Conservation (phyloP, 257 asterid species). For the Solanum virginianum region DNA sequence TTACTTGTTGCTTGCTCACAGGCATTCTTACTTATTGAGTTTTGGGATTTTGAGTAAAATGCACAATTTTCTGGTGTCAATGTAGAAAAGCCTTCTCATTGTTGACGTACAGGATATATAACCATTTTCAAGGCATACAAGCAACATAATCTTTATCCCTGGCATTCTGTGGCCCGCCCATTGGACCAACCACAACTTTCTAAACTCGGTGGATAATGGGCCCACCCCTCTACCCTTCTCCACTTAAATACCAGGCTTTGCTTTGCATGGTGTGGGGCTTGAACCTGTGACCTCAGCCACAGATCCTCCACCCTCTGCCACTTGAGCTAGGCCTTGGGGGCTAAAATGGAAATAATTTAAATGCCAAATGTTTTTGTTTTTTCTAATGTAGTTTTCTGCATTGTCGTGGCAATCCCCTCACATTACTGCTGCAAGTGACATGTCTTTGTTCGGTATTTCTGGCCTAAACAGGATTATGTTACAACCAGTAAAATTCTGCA, state of each 20-base stretch:
- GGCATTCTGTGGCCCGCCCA: no score
- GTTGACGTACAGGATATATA: not conserved
- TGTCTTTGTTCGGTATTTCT: not conserved
- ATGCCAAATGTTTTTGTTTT: not conserved
- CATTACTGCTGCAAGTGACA: not conserved
- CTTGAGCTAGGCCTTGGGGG: no score
- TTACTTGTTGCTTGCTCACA: not conserved
- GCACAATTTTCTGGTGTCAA: not conserved
- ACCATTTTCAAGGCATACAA: not conserved
- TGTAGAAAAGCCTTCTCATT: not conserved
- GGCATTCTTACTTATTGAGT: not conserved
- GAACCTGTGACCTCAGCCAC: no score
- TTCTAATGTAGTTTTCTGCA: not conserved
- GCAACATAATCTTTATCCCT: not conserved
- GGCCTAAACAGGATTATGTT: slow-evolving; percentile 41
- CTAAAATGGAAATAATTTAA: not conserved
- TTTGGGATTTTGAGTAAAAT: not conserved
- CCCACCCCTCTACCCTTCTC: no score
- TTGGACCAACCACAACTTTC: no score
- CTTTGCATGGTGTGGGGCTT: no score
- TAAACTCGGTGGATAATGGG: no score
- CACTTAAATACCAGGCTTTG: no score
- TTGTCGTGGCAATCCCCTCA: no score
- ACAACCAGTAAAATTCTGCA: slow-evolving; percentile 26
- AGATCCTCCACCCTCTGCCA: no score